phyloP scores from a whole-genome alignment of 306 rosid species.

The Inga oerstediana region DNA sequence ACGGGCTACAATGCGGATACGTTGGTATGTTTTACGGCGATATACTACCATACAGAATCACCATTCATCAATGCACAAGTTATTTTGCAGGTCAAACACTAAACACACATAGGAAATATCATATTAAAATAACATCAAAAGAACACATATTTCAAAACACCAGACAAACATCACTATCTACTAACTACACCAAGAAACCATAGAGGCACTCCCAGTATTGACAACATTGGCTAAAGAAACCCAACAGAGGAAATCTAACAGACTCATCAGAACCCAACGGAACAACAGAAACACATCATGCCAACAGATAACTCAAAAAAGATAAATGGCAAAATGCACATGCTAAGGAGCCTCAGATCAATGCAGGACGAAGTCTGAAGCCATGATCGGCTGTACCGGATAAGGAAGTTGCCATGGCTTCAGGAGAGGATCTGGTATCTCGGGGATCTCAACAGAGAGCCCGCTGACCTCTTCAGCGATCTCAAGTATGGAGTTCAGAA shows the following conservation, averaged over 20 bases:
- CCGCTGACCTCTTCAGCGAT: conserved; percentile 78
- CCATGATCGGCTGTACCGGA: conserved; percentile 51
- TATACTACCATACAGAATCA: neutral
- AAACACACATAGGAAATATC: neutral
- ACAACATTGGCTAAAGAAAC: conserved; percentile 18
- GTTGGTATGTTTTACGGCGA: neutral
- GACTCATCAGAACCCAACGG: neutral
- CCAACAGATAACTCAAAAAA: neutral
- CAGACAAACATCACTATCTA: neutral
- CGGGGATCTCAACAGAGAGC: conserved; percentile 62
- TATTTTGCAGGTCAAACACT: neutral
- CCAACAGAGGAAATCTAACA: neutral
- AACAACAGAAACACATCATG: neutral
- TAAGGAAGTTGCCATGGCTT: conserved; percentile 69
- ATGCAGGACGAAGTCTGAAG: conserved; percentile 57
- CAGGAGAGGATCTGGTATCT: conserved; percentile 74
- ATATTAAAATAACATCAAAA: neutral
- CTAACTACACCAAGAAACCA: neutral
- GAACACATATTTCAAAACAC: neutral
- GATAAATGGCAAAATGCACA: neutral
- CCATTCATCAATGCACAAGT: neutral
- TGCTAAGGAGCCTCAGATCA: conserved; percentile 30
- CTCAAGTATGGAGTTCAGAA: conserved; percentile 70
- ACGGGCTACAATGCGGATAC: neutral
- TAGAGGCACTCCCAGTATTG: neutral